Base-by-base conservation (phyloP, 2,329 filamentous ascomycete species). In the Alternaria infectoria region DNA sequence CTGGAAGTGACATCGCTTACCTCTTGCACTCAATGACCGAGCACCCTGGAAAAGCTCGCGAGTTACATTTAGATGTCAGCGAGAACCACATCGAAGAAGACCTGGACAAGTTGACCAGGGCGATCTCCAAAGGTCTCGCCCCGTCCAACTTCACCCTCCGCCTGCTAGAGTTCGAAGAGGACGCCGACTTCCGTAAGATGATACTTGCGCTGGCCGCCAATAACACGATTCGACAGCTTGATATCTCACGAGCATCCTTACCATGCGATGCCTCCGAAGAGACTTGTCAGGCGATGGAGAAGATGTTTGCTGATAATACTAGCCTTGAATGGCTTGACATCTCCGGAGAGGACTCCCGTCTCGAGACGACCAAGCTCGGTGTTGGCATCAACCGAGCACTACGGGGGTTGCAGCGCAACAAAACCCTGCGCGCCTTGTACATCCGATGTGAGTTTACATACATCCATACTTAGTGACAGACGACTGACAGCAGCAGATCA, bases 301-400 rank as follows among this genome's bases (percentile, higher is more conserved):
- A 83, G 54, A 86, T 92, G 79, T 90, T 92, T 69, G 86, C 88
- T 32, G 85, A 90, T 56, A 92, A 92, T 64, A 83, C 83, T n/a
- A 88, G 87, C 1, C 80, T 92, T 3, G 84, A 89, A 68, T 88
- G 89, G 74, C 80, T 92, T 12, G 88, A 92, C 74, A 89, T 92
- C 47, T 91, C 89, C 25, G 90, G 90, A 9, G 90, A 92, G 70
- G 88, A 90, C 67, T 90, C 90, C 6, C 87, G 90, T 69, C 77
- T 92, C n/a, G 90, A 92, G 71, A 88, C 88, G 5, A 89, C 89
- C 4, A 86, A 89, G 52, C 88, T 92, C 65, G 90, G 90, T 15
- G 87, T 89, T 59, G 89, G 90, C 3, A 84, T 92, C 62, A 91
- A 91, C 69, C 83, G 87, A 57, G 89, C 90, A 17, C 79, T 92